A percentile compares a stretch with the other conserved stretches of the same genome.
Conservation (phyloP, 169 alveolate species). For the Perkinsus olseni region DNA sequence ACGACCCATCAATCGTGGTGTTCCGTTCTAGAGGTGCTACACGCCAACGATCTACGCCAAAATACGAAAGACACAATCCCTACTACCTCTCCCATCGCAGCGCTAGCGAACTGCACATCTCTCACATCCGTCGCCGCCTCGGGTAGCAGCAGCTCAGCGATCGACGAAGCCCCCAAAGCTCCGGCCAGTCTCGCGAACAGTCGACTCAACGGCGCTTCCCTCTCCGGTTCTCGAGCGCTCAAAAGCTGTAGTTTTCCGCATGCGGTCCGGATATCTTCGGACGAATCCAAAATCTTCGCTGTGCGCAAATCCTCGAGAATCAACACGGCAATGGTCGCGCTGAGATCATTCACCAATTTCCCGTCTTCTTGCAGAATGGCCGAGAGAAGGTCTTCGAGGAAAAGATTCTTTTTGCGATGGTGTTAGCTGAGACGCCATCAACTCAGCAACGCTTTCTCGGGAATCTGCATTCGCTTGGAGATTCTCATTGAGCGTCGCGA, state of each 20-base stretch:
- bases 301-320: neutral
- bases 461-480: neutral
- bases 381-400: neutral
- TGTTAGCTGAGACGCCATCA: neutral
- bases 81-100: neutral
- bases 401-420: neutral
- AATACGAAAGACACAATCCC: too few relatives aligned
- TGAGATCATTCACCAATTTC: neutral
- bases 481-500: neutral
- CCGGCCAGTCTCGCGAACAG: neutral
- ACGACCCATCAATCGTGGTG: too few relatives aligned
- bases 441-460: neutral
- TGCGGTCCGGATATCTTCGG: too few relatives aligned
- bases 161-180: neutral
- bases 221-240: neutral
- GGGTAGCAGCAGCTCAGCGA: neutral
- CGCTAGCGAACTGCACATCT: neutral
- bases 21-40: too few relatives aligned
- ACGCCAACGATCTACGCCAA: too few relatives aligned
- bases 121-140: neutral
- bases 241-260: neutral
- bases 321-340: neutral
- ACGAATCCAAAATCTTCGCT: neutral
- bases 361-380: neutral
- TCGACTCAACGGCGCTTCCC: neutral